Percentiles rank a stretch among this genome's conserved stretches.
These are phyloP conservation scores for Aspergillus unguis DNA, from an alignment of 2,329 filamentous ascomycete genomes.

Conservation along the genomic window DNA sequence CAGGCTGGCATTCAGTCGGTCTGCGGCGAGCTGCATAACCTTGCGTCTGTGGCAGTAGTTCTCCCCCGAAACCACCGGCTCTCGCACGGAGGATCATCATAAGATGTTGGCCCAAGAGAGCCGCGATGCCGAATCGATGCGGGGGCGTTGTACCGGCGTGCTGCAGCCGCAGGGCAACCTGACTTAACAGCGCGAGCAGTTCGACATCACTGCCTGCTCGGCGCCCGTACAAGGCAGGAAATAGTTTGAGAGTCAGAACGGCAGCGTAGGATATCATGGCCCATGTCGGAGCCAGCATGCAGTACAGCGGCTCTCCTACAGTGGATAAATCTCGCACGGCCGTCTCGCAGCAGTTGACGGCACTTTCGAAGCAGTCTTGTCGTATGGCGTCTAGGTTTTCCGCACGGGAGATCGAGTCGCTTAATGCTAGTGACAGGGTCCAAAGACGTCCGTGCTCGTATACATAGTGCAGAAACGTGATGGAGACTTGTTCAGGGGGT, in stretches of 20 bases:
- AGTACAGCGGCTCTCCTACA: constrained; percentile 28
- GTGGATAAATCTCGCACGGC: constrained; percentile 24
- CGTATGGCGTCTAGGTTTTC: constrained; percentile 18
- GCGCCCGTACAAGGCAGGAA: constrained; percentile 21
- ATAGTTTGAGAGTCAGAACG: constrained; percentile 26
- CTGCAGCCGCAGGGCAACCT: constrained; percentile 27
- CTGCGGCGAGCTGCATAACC: not conserved
- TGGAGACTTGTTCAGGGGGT: constrained; percentile 15
- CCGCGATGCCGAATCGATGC: constrained; percentile 30
- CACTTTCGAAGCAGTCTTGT: constrained; percentile 29
- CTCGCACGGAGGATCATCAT: constrained; percentile 25
- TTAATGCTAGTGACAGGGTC: constrained; percentile 28
- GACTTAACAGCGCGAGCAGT: constrained; percentile 24
- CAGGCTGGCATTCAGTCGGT: not conserved
- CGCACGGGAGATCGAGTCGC: constrained; percentile 11
- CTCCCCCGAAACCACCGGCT: constrained; percentile 10
- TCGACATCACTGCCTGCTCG: constrained; percentile 21
- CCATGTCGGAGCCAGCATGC: constrained; percentile 33
- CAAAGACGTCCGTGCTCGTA: constrained; percentile 28
- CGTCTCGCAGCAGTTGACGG: constrained; percentile 27
- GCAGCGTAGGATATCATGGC: constrained; percentile 32
- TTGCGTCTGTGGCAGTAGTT: not conserved
- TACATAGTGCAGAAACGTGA: constrained; percentile 24
- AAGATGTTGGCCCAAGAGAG: constrained; percentile 29
- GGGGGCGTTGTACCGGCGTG: constrained; percentile 26